Evolutionary conservation across 257 asterid species (phyloP).

Genomic region (Cruciata laevipes): DNA sequence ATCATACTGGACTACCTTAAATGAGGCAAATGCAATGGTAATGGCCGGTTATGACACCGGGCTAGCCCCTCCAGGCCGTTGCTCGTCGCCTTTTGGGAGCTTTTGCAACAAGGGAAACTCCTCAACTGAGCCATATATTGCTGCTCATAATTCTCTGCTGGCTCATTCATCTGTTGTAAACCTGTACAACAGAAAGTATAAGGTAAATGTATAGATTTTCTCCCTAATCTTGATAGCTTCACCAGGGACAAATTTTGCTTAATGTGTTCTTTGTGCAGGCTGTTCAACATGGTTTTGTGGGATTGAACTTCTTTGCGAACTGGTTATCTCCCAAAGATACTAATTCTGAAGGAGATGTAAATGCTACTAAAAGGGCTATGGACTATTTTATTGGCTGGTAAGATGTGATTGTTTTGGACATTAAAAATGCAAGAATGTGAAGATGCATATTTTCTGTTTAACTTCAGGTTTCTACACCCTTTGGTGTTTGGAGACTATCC

Average conservation of each 20-base stretch:
- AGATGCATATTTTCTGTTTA: background rate
- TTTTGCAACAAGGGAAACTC: background rate
- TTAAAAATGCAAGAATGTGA: background rate
- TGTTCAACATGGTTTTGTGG: constrained; percentile 1
- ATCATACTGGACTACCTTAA: constrained; percentile 41
- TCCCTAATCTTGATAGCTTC: too few species aligned
- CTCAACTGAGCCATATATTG: constrained; percentile 3
- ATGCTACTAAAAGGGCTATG: constrained; percentile 6
- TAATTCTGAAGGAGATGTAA: background rate
- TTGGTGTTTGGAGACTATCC: constrained; percentile 10
- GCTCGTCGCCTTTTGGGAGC: background rate
- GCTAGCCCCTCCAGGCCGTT: constrained; percentile 7
- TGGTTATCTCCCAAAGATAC: background rate
- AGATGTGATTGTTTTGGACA: background rate
- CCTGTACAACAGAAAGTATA: background rate
- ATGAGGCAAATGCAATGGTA: constrained; percentile 32
- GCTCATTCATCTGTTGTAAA: background rate
- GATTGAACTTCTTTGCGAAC: background rate
- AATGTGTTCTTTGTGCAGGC: background rate
- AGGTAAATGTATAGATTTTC: background rate
- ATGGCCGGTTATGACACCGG: constrained; percentile 8
- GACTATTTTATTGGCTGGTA: constrained; percentile 4
- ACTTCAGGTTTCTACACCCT: constrained; percentile 6
- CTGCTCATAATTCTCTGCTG: background rate
- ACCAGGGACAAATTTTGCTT: background rate